A percentile compares a stretch with the other conserved stretches of the same genome.
phyloP scores from a whole-genome alignment of 108 stramenopile genomes.

The Pseudonitzschia delicatissima region DNA sequence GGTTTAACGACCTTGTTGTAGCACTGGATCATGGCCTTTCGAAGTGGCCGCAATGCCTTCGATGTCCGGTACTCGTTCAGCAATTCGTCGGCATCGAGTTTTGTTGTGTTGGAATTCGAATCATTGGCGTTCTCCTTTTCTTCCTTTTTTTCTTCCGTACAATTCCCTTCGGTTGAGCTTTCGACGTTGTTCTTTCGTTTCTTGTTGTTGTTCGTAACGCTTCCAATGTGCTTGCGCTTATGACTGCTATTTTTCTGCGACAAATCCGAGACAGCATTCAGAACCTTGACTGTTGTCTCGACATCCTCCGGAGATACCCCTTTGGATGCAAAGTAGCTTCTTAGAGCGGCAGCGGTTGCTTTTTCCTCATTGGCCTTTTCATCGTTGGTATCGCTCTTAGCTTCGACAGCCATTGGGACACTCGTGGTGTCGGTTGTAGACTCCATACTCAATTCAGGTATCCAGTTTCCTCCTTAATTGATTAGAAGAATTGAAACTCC shows the following conservation, averaged over 20 bases:
- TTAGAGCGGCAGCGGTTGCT: neutral
- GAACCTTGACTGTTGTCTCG: conserved; percentile 46
- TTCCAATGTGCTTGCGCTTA: neutral
- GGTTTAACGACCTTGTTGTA: conserved; percentile 53
- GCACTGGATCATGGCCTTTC: conserved; percentile 65
- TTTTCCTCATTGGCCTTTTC: neutral
- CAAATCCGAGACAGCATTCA: conserved; percentile 51
- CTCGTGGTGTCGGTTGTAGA: too few relatives aligned
- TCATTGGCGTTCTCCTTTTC: neutral
- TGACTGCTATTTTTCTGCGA: conserved; percentile 20
- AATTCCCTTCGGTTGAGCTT: neutral
- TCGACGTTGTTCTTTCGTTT: neutral
- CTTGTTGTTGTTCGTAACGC: neutral
- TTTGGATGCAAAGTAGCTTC: neutral
- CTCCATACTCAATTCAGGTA: too few relatives aligned
- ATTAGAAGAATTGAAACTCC: too few relatives aligned
- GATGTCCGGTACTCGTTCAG: conserved; percentile 37
- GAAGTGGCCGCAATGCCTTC: conserved; percentile 58
- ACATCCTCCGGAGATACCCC: conserved; percentile 47
- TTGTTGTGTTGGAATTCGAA: neutral
- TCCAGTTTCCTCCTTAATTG: too few relatives aligned
- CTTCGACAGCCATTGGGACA: too few relatives aligned
- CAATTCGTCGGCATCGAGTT: conserved; percentile 3
- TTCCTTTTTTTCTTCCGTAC: neutral
- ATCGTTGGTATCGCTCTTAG: too few relatives aligned